These are phyloP conservation scores for Coemansia sp. DNA, from an alignment of 192 early-diverging fungal species.

Conservation along the genomic window DNA sequence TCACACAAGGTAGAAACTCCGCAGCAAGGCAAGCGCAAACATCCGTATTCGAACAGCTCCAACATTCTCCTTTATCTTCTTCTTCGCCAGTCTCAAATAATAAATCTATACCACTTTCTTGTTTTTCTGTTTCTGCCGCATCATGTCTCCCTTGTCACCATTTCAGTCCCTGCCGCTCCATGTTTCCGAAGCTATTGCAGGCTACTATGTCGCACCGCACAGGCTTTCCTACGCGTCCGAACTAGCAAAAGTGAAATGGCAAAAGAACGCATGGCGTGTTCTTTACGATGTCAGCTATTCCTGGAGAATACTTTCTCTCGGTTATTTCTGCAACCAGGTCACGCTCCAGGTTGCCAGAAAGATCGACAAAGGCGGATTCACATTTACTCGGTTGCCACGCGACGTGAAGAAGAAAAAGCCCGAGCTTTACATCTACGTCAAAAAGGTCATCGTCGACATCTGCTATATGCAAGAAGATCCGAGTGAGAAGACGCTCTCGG, in stretches of 20 bases:
- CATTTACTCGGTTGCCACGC: not conserved
- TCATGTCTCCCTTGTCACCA: not conserved
- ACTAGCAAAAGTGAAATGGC: not conserved
- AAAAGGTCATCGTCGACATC: not conserved
- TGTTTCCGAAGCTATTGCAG: not conserved
- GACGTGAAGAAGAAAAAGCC: not conserved
- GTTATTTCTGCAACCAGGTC: not conserved
- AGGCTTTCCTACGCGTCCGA: not conserved
- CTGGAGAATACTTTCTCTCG: not conserved
- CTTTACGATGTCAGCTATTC: not conserved
- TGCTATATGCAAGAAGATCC: not conserved
- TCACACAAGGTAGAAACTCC: too few species aligned
- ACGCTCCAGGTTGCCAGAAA: not conserved
- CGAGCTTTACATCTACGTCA: not conserved
- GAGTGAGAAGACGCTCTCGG: not conserved
- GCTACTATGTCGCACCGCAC: not conserved
- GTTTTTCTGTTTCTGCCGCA: not conserved
- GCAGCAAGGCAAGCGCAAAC: too few species aligned
- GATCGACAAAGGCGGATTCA: not conserved
- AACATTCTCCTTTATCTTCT: too few species aligned
- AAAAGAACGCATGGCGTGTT: not conserved
- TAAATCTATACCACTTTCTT: not conserved
- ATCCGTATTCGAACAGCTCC: too few species aligned
- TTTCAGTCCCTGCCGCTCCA: constrained; percentile 2
- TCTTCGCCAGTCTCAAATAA: too few species aligned